Evolutionary conservation across 768 basidiomycete species (phyloP), one percentile per base, ranked within the genome.

Genomic region (Fibroporia radiculosa): DNA sequence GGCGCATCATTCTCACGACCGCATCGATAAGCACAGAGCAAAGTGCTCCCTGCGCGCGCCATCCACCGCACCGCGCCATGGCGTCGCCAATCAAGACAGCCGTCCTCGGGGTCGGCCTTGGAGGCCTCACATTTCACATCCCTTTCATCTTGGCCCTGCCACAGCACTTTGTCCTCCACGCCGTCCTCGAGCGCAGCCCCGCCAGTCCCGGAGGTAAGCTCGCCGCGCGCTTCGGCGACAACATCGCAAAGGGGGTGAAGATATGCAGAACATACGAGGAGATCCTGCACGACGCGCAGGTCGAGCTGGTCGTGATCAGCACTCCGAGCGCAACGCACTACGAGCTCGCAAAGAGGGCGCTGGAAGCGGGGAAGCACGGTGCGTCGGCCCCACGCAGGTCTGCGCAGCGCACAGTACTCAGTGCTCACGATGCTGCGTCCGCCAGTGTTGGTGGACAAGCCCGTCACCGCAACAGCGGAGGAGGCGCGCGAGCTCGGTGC

Each of bases 361-460:
- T 87, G 38, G 65, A 76, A 45, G 78, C 83, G 1, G 84, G 84
- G 6, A 87, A 88, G 59, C 80, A 88, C 56, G 83, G 82, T 82
- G 56, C n/a, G 66, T 48, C 14, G n/a, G n/a, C n/a, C 3, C 14
- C 13, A 40, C 29, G 29, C 10, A 8, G 29, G 29, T 31, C n/a
- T 31, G 29, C n/a, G 29, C n/a, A 31, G 29, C 29, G 29, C n/a
- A n/a, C 10, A 31, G 29, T 8, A 31, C n/a, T n/a, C 10, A 31
- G 29, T 8, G 29, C 29, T 31, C 29, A 31, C 29, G 29, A 10
- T 31, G 10, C n/a, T 8, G 8, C 29, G 29, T 8, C 29, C 29
- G 29, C 29, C 47, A 84, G 86, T 85, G n/a, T 77, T 89, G 29
- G 80, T 89, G 25, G 87, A 89, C 57, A 90, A 90, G 58, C 87